phyloP scores from a whole-genome alignment of 768 basidiomycete genomes.

The Leccinellum rugosiceps region DNA sequence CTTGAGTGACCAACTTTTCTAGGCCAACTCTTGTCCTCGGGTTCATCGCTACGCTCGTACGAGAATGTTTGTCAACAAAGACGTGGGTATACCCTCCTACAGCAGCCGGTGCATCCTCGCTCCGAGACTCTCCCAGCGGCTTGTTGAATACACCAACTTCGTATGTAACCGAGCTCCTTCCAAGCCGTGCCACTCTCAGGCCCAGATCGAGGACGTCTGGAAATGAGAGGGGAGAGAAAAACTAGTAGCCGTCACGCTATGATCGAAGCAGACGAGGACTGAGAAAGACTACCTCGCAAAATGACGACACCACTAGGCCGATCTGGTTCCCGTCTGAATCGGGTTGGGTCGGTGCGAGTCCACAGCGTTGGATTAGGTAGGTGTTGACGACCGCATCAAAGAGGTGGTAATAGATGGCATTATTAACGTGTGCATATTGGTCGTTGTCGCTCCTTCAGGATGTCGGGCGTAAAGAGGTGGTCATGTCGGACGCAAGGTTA shows the following conservation, averaged over 20 bases:
- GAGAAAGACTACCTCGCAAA: slow-evolving; percentile 49
- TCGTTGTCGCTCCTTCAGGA: slow-evolving; percentile 79
- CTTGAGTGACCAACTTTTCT: slow-evolving; percentile 4
- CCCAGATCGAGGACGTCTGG: slow-evolving; percentile 70
- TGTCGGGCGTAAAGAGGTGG: neutral
- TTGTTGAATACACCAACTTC: slow-evolving; percentile 74
- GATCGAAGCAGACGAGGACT: neutral
- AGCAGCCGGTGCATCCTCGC: slow-evolving; percentile 32
- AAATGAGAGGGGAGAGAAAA: slow-evolving; percentile 70
- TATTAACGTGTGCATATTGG: slow-evolving; percentile 81
- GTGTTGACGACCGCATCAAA: slow-evolving; percentile 82
- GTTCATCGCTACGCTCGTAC: slow-evolving; percentile 54
- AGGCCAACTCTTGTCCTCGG: slow-evolving; percentile 45
- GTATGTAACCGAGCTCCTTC: slow-evolving; percentile 74
- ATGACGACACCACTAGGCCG: slow-evolving; percentile 77
- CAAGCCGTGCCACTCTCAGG: slow-evolving; percentile 62
- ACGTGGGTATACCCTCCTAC: slow-evolving; percentile 75
- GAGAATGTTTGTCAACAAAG: slow-evolving; percentile 62
- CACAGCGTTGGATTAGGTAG: slow-evolving; percentile 68
- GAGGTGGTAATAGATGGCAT: slow-evolving; percentile 75
- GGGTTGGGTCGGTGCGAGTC: slow-evolving; percentile 48
- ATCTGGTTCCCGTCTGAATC: slow-evolving; percentile 38
- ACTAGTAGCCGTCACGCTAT: slow-evolving; percentile 37
- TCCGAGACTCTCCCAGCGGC: slow-evolving; percentile 7
- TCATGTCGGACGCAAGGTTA: slow-evolving; percentile 4